These are phyloP conservation scores for Huntiella omanensis DNA, from an alignment of 2,329 filamentous ascomycete genomes.

Conservation along the genomic window DNA sequence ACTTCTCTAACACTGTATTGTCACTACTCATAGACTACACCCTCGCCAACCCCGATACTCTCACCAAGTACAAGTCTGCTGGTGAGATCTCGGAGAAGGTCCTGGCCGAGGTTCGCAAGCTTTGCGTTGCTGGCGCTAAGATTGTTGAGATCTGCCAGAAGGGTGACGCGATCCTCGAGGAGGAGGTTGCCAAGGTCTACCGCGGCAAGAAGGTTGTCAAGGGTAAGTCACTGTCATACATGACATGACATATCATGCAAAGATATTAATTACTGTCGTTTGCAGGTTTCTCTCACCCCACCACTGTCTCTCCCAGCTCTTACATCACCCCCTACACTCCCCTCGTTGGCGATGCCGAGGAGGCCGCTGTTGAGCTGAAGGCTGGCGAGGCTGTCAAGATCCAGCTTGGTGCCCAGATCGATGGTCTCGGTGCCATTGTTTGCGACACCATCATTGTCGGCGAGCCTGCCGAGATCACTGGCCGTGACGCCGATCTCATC, in stretches of 20 bases:
- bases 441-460: slow-evolving; percentile 77
- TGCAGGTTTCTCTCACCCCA: slow-evolving; percentile 74
- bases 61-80: slow-evolving; percentile 98
- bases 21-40: slow-evolving; percentile 49
- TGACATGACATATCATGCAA: neutral
- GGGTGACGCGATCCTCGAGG: slow-evolving; percentile 85
- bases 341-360: slow-evolving; percentile 65
- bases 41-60: slow-evolving; percentile 77
- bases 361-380: slow-evolving; percentile 65
- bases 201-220: slow-evolving; percentile 95
- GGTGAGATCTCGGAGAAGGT: slow-evolving; percentile 92
- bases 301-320: slow-evolving; percentile 81
- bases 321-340: slow-evolving; percentile 96
- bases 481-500: slow-evolving; percentile 68
- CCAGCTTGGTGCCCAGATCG: slow-evolving; percentile 96
- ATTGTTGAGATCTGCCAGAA: slow-evolving; percentile 87
- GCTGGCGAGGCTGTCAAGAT: slow-evolving; percentile 84
- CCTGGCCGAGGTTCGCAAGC: slow-evolving; percentile 60
- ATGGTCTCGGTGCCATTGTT: slow-evolving; percentile 90
- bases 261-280: slow-evolving; percentile 1
- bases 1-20: neutral
- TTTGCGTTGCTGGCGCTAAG: slow-evolving; percentile 70
- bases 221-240: slow-evolving; percentile 32
- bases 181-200: slow-evolving; percentile 90
- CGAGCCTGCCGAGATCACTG: slow-evolving; percentile 45